Conservation (phyloP, 2,329 filamentous ascomycete species). For the Trichoderma lentiforme region DNA sequence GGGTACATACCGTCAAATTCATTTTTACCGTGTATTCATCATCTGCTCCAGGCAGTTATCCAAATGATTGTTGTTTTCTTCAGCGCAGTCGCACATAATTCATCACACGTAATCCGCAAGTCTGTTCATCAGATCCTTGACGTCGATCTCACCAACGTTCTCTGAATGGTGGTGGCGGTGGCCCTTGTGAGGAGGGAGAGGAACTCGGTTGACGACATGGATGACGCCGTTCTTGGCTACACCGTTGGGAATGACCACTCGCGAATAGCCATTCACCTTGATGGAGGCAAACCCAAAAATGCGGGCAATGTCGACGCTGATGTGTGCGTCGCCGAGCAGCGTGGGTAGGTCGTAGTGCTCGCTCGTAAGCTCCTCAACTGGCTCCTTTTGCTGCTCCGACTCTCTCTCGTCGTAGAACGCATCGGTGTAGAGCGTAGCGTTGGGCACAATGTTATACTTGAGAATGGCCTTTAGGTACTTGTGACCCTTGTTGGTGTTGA, state of each 20-base stretch:
- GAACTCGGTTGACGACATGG: slow-evolving; percentile 68
- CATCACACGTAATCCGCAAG: slow-evolving; percentile 27
- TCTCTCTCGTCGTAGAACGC: slow-evolving; percentile 60
- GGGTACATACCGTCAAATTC: not conserved
- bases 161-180: slow-evolving; percentile 10
- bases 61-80: not conserved
- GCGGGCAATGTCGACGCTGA: slow-evolving; percentile 68
- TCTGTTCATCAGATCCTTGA: slow-evolving; percentile 31
- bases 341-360: slow-evolving; percentile 70
- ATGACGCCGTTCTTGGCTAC: slow-evolving; percentile 78
- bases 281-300: slow-evolving; percentile 68
- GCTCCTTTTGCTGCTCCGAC: slow-evolving; percentile 29
- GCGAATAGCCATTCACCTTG: slow-evolving; percentile 69
- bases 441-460: slow-evolving; percentile 72
- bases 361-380: slow-evolving; percentile 24
- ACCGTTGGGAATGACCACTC: slow-evolving; percentile 65
- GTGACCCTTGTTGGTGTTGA: slow-evolving; percentile 67
- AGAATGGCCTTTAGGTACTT: slow-evolving; percentile 76
- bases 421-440: slow-evolving; percentile 79
- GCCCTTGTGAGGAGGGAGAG: slow-evolving; percentile 66
- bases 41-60: not conserved
- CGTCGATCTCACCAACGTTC: slow-evolving; percentile 23
- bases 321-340: slow-evolving; percentile 59
- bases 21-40: not conserved
- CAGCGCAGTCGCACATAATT: not conserved